These are phyloP conservation scores for Scutellaria baicalensis DNA, from an alignment of 257 asterid species.

Conservation along the genomic window DNA sequence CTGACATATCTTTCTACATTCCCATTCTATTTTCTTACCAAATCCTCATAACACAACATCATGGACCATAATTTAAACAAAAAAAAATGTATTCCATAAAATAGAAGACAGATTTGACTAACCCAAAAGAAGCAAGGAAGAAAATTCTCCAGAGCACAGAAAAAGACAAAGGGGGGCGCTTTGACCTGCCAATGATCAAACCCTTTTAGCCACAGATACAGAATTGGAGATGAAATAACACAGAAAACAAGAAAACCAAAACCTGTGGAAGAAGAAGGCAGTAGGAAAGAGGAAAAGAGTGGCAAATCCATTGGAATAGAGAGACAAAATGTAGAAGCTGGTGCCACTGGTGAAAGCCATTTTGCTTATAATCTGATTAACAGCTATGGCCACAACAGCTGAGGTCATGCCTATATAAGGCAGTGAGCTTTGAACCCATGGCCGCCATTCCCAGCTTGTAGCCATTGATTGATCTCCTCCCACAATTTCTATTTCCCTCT, in stretches of 20 bases:
- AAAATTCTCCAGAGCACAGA: constrained; percentile 42
- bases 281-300: constrained; percentile 37
- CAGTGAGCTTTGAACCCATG: constrained; percentile 31
- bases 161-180: constrained; percentile 30
- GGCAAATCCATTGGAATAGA: constrained; percentile 43
- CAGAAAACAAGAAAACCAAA: too few relatives aligned
- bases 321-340: constrained; percentile 36
- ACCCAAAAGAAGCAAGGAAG: constrained; percentile 60
- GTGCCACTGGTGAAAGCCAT: constrained; percentile 43
- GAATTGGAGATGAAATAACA: constrained; percentile 1
- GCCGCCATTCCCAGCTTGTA: background rate
- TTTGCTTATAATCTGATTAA: constrained; percentile 41
- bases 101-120: constrained; percentile 9
- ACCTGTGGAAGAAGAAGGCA: constrained; percentile 44
- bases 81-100: too few relatives aligned
- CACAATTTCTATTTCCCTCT: background rate
- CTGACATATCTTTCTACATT: background rate
- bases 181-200: constrained; percentile 35
- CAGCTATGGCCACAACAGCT: constrained; percentile 35
- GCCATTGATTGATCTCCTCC: constrained; percentile 9
- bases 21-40: background rate
- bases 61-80: background rate
- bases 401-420: constrained; percentile 40
- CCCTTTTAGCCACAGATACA: background rate
- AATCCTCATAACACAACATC: background rate